Evolutionary conservation across 176 grass and related monocot species (phyloP).

Genomic region (Cenchrus americanus): DNA sequence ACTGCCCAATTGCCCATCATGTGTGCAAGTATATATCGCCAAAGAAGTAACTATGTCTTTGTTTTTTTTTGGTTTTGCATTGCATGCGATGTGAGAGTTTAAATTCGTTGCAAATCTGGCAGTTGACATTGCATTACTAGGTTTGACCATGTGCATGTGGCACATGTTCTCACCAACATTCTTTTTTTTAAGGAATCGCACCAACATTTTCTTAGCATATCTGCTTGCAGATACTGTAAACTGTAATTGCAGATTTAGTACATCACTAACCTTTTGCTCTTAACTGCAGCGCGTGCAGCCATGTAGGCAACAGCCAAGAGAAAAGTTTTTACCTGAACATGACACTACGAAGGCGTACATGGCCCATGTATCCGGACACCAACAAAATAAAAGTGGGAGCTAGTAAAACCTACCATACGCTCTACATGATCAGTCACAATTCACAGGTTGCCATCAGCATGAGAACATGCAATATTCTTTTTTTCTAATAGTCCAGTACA

Average conservation of each 20-base stretch:
- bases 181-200: not conserved
- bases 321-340: not conserved
- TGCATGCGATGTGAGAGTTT: not conserved
- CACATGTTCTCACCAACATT: not conserved
- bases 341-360: conserved; percentile 21
- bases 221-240: conserved; percentile 5
- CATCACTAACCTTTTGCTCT: not conserved
- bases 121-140: not conserved
- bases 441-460: conserved; percentile 14
- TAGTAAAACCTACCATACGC: conserved; percentile 36
- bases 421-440: conserved; percentile 33
- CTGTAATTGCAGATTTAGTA: not conserved
- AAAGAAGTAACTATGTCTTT: not conserved
- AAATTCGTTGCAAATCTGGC: not conserved
- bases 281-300: not conserved
- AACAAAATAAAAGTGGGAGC: conserved; percentile 19
- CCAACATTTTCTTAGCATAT: conserved; percentile 30
- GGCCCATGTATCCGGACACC: not conserved
- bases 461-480: conserved; percentile 33
- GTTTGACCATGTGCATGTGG: conserved; percentile 1
- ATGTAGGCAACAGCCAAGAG: not conserved
- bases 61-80: not conserved
- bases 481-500: conserved; percentile 1
- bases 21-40: not conserved
- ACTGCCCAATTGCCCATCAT: not conserved